Conservation (phyloP, 2,329 filamentous ascomycete genomes). For the Colletotrichum trifolii region DNA sequence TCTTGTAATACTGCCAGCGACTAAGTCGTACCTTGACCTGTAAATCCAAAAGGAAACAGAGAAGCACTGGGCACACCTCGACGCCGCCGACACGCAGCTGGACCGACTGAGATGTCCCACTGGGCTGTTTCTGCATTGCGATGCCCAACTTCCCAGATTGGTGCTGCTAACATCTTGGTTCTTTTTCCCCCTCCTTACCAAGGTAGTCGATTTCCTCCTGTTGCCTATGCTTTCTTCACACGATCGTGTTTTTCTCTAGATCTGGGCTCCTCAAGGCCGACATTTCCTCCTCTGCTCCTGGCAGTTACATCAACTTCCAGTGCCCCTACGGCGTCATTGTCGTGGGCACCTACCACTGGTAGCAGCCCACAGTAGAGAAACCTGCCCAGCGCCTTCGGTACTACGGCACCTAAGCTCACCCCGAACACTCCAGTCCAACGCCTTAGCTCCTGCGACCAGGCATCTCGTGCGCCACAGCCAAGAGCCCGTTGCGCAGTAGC, state of each 20-base stretch:
- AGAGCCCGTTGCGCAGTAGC: conserved; percentile 26
- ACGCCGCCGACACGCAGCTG: not conserved
- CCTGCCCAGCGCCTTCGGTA: conserved; percentile 1
- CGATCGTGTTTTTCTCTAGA: not conserved
- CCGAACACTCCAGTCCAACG: conserved; percentile 15
- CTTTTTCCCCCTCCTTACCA: not conserved
- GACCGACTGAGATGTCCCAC: conserved; percentile 8
- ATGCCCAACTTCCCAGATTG: conserved; percentile 20
- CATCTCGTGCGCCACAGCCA: conserved; percentile 37
- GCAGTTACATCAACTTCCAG: no score
- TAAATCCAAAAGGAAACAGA: no score
- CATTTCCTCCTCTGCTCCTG: no score
- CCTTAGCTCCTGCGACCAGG: conserved; percentile 30
- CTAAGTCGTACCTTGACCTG: no score
- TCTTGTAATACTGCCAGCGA: not conserved
- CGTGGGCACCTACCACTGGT: no score
- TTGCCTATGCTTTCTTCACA: not conserved
- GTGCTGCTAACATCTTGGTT: conserved; percentile 11
- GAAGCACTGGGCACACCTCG: no score
- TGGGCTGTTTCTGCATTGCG: conserved; percentile 15
- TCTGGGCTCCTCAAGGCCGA: no score
- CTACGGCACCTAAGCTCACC: conserved; percentile 9
- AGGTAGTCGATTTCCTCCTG: not conserved
- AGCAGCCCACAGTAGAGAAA: conserved; percentile 19
- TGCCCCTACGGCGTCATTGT: no score